Evolutionary conservation across 2,329 filamentous ascomycete genomes (phyloP).

Genomic region (Akanthomyces muscarius): DNA sequence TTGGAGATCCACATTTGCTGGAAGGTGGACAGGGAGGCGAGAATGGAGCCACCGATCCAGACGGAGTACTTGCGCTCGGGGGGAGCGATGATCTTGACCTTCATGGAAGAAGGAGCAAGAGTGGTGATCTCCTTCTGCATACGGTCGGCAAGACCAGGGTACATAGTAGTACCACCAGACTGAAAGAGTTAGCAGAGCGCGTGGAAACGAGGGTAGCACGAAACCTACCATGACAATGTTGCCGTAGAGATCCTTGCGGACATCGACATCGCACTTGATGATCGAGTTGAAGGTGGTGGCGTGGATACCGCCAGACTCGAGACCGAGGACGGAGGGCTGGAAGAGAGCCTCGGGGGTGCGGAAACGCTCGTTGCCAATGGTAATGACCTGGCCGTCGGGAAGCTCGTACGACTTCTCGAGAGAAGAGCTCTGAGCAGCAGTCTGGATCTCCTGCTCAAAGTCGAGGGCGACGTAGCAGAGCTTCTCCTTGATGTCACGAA

Average conservation of each 20-base stretch:
- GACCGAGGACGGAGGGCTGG: conserved; percentile 97
- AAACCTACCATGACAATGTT: conserved; percentile 99
- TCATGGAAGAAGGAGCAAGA: conserved; percentile 99
- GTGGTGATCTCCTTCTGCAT: conserved; percentile 99
- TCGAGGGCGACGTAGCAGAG: conserved; percentile 99
- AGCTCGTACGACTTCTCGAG: conserved; percentile 99
- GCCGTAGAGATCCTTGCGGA: conserved; percentile 99
- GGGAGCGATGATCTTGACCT: conserved; percentile 99
- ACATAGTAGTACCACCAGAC: conserved; percentile 99
- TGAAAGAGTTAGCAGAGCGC: conserved; percentile 41
- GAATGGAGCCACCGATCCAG: conserved; percentile 99
- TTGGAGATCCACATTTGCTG: conserved; percentile 99
- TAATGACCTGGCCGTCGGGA: conserved; percentile 99
- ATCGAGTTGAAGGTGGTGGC: conserved; percentile 99
- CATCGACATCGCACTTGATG: conserved; percentile 99
- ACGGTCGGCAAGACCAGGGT: conserved; percentile 99
- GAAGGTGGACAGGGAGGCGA: conserved; percentile 99
- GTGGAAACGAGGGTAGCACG: not conserved
- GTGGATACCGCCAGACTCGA: conserved; percentile 98
- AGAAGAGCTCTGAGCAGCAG: conserved; percentile 95
- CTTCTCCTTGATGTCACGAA: conserved; percentile 99
- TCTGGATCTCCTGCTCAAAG: conserved; percentile 99
- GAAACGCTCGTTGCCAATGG: conserved; percentile 99
- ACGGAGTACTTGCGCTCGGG: conserved; percentile 99
- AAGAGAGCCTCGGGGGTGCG: conserved; percentile 99